phyloP scores from a whole-genome alignment of 1,139 yeast genomes.

The Suhomyces atakaporum region DNA sequence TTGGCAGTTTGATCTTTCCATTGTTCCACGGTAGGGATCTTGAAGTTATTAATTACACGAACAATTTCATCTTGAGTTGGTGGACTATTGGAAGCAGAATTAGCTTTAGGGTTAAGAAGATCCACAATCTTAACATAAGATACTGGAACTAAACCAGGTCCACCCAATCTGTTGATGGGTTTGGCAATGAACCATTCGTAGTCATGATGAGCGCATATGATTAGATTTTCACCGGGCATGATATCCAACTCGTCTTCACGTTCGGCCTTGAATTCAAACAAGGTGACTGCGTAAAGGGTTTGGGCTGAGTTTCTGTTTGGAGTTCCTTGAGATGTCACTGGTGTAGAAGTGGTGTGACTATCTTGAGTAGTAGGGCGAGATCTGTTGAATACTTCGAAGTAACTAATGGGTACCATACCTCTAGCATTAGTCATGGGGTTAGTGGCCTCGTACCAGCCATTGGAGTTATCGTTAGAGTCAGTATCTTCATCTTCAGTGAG shows the following conservation, averaged over 20 bases:
- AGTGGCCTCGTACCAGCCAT: constrained; percentile 85
- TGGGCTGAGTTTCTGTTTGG: constrained; percentile 26
- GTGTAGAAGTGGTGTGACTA: constrained; percentile 6
- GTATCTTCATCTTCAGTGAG: constrained; percentile 57
- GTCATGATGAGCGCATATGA: constrained; percentile 93
- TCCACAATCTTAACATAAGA: constrained; percentile 86
- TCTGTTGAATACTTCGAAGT: constrained; percentile 79
- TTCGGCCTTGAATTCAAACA: constrained; percentile 88
- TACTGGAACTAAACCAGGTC: constrained; percentile 95
- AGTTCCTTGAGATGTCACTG: constrained; percentile 8
- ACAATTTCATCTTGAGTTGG: constrained; percentile 28
- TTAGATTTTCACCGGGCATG: constrained; percentile 81
- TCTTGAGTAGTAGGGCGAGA: constrained; percentile 34
- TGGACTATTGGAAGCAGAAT: constrained; percentile 16
- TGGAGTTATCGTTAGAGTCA: constrained; percentile 30
- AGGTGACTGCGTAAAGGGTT: constrained; percentile 48
- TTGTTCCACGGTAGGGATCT: constrained; percentile 88
- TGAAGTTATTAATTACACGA: constrained; percentile 54
- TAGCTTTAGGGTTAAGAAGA: constrained; percentile 51
- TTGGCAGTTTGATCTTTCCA: constrained; percentile 93
- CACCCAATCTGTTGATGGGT: constrained; percentile 92
- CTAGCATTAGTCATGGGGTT: constrained; percentile 76
- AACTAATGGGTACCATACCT: constrained; percentile 86
- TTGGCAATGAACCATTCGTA: constrained; percentile 98
- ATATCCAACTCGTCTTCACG: constrained; percentile 86